Conservation (phyloP, 305 asterid genomes). For the Nicotiana rustica region DNA sequence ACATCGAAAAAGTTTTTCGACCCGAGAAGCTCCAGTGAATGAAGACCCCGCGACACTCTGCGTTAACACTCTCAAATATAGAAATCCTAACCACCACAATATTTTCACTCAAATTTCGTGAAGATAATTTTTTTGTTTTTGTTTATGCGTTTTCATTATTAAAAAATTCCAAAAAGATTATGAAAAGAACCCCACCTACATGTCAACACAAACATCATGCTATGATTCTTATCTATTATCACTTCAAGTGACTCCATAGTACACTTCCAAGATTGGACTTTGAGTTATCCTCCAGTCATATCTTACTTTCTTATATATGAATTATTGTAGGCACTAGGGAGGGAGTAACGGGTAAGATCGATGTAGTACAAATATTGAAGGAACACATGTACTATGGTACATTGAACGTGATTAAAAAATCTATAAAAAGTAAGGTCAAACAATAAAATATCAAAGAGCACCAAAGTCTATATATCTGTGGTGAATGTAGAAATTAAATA, state of each 20-base stretch:
- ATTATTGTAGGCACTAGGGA: constrained; percentile 20
- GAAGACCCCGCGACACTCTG: too few relatives aligned
- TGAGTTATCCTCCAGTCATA: neutral
- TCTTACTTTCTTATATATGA: constrained; percentile 18
- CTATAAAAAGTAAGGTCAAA: neutral
- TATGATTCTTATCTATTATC: neutral
- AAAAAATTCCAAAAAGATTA: neutral
- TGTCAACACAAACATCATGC: neutral
- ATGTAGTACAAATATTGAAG: neutral
- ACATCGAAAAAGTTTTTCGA: too few relatives aligned
- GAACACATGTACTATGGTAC: neutral
- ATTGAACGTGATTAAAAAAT: neutral
- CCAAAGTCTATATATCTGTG: constrained; percentile 5
- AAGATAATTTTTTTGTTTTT: neutral
- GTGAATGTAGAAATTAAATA: neutral
- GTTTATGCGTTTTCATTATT: neutral
- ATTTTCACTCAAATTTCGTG: neutral
- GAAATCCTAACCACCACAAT: too few relatives aligned
- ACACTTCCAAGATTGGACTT: neutral
- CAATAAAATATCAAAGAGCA: constrained; percentile 13
- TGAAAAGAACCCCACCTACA: neutral
- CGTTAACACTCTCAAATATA: too few relatives aligned
- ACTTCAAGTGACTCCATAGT: neutral
- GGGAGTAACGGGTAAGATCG: neutral
- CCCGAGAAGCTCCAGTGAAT: too few relatives aligned